Conservation (phyloP, 169 alveolate genomes). For the Theileria equi region DNA sequence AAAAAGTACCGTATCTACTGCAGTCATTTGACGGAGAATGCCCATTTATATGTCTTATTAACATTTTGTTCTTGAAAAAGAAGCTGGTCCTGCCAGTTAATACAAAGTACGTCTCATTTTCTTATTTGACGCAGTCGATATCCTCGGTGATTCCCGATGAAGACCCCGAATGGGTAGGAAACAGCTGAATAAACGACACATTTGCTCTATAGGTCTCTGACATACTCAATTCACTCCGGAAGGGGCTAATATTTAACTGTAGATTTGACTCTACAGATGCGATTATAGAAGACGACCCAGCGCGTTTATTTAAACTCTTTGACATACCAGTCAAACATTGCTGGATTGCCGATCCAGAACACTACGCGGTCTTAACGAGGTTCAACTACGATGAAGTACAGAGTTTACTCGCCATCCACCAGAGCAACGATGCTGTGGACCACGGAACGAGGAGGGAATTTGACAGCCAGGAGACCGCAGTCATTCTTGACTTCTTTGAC, state of each 20-base stretch:
- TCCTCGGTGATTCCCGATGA: slow-evolving; percentile 14
- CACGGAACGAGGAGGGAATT: slow-evolving; percentile 7
- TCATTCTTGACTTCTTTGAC: slow-evolving; percentile 22
- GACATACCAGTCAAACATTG: slow-evolving; percentile 38
- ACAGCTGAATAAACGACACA: not conserved
- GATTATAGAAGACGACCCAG: slow-evolving; percentile 22
- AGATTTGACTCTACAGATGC: slow-evolving; percentile 10
- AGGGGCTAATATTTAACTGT: slow-evolving; percentile 9
- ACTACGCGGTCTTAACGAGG: slow-evolving; percentile 22
- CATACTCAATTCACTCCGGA: slow-evolving; percentile 10
- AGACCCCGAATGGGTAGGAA: slow-evolving; percentile 49
- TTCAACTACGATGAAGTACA: slow-evolving; percentile 33
- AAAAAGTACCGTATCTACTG: slow-evolving; percentile 25
- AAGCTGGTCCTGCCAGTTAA: slow-evolving; percentile 19
- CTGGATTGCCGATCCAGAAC: slow-evolving; percentile 33
- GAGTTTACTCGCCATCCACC: slow-evolving; percentile 8
- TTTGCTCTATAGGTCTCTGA: slow-evolving; percentile 4
- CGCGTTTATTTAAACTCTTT: slow-evolving; percentile 11
- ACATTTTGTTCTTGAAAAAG: slow-evolving; percentile 40
- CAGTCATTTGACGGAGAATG: slow-evolving; percentile 38
- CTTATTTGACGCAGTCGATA: slow-evolving; percentile 2
- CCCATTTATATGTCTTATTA: slow-evolving; percentile 30
- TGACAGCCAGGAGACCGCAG: not conserved
- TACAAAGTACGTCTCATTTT: not conserved
- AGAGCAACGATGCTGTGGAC: slow-evolving; percentile 11